Evolutionary conservation across 805 yeast genomes (phyloP).

Genomic region (Yamadazyma paraphyllophila): DNA sequence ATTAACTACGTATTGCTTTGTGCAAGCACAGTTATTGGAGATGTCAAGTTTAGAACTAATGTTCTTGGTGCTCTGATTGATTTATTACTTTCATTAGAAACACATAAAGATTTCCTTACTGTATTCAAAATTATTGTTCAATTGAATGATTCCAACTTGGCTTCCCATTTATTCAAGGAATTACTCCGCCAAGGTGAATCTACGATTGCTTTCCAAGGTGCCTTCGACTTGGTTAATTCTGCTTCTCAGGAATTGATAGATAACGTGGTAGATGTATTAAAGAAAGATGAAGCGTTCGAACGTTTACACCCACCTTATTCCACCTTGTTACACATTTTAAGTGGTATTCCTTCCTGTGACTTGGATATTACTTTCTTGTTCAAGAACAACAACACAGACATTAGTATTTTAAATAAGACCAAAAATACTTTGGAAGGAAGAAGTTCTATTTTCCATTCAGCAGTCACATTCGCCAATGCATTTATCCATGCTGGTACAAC

Average conservation of each 20-base stretch:
- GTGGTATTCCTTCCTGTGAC: conserved; percentile 94
- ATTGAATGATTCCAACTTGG: conserved; percentile 72
- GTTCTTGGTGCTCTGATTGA: conserved; percentile 63
- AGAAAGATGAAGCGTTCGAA: conserved; percentile 26
- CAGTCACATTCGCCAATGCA: conserved; percentile 91
- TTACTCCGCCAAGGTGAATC: conserved; percentile 50
- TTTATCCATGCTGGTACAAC: conserved; percentile 96
- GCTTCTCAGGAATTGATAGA: conserved; percentile 88
- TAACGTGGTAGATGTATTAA: conserved; percentile 45
- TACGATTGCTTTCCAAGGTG: conserved; percentile 83
- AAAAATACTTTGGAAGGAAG: conserved; percentile 84
- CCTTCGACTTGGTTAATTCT: conserved; percentile 88
- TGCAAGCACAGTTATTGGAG: conserved; percentile 63
- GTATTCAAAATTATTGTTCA: conserved; percentile 85
- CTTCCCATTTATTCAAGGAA: conserved; percentile 64
- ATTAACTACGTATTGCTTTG: conserved; percentile 75
- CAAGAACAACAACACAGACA: conserved; percentile 85
- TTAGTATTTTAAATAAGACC: conserved; percentile 74
- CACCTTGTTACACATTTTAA: conserved; percentile 65
- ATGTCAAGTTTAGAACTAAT: conserved; percentile 62
- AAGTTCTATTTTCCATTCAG: conserved; percentile 91
- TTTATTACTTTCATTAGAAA: conserved; percentile 51
- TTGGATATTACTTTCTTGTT: conserved; percentile 82
- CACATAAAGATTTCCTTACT: conserved; percentile 75
- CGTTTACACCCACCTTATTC: conserved; percentile 21